Evolutionary conservation across 768 basidiomycete species (phyloP), one percentile per base, ranked within the genome.

Genomic region (Macrolepiota fuliginosa): DNA sequence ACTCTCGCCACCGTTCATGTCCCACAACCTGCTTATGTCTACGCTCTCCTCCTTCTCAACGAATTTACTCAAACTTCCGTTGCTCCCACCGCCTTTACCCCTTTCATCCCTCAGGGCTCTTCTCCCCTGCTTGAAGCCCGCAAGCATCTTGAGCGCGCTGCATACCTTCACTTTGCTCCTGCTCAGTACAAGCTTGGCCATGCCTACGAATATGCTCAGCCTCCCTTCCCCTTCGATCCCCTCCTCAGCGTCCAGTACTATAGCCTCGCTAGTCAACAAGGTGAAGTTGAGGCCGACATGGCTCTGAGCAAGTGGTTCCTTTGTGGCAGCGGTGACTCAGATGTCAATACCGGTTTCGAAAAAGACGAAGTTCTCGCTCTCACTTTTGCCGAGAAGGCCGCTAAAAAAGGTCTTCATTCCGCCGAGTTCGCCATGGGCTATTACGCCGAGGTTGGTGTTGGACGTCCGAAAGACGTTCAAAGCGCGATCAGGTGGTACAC

Each of bases 361-460:
- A 94, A 94, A 73, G 92, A 96, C 71, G 94, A 97, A 70, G 76
- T 71, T 1, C 81, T 98, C 2, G 95, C 96, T 1, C 85, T 85
- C 65, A 91, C 88, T 0, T 98, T 96, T 74, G 96, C 96, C 0
- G 89, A 92, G 64, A 96, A 96, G 74, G 90, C 91, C 0, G 89
- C 90, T 0, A 71, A 77, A 51, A 90, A 88, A 66, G 90, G 87
- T 0, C 76, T 96, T 47, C 81, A 91, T 0, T 88, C 83, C 59
- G 96, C 93, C 0, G 91, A 95, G 71, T 98, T 98, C 71, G 96
- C 95, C 0, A 89, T 98, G 85, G 96, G 96, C 1, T 98, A 98
- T 71, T 98, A 96, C 70, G 82, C 81, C 39, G 96, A 98, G 72
- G 91, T 98, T 1, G 96, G 96, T 1, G 90, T 98, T 5, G 95